Evolutionary conservation across 768 basidiomycete species (phyloP).

Genomic region (Mycena filopes): DNA sequence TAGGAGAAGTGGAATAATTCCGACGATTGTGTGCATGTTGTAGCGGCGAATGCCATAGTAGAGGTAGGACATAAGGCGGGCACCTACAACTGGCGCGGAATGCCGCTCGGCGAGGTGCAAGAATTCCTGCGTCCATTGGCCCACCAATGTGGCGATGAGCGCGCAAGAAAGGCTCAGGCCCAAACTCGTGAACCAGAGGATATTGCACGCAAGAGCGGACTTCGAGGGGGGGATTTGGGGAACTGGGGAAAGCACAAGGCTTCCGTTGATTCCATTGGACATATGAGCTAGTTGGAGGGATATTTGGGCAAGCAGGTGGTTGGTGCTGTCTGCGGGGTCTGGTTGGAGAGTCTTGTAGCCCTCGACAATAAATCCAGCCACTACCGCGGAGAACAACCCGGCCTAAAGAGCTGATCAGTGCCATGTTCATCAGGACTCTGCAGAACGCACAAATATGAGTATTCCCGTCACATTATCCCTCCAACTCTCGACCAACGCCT

Average conservation of each 20-base stretch:
- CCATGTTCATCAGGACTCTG: not conserved
- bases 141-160: not conserved
- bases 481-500: slow-evolving; percentile 12
- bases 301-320: not conserved
- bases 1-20: not conserved
- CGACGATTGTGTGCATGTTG: no score
- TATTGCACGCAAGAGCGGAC: not conserved
- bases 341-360: not conserved
- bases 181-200: not conserved
- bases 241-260: not conserved
- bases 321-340: not conserved
- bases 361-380: slow-evolving; percentile 7
- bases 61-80: not conserved
- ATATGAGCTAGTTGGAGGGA: not conserved
- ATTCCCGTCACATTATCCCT: slow-evolving; percentile 4
- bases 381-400: slow-evolving; percentile 3
- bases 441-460: not conserved
- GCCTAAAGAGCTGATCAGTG: not conserved
- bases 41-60: not conserved
- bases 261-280: not conserved
- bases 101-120: not conserved
- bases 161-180: not conserved
- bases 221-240: not conserved
- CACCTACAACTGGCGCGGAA: not conserved
- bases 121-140: not conserved